Evolutionary conservation across 75 land plant species (phyloP).

Genomic region (Azolla pinnata): DNA sequence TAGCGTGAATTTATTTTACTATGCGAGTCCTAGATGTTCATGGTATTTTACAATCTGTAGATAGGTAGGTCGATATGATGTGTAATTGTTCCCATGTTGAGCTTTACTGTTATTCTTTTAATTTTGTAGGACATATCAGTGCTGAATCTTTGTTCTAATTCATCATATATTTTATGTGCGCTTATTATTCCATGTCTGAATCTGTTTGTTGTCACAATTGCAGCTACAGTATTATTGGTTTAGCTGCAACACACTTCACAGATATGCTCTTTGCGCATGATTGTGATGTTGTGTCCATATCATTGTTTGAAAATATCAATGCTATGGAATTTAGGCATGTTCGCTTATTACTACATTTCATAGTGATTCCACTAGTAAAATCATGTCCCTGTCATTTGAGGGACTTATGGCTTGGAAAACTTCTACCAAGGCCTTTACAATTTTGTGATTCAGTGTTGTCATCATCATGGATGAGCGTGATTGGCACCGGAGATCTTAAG

Average conservation of each 20-base stretch:
- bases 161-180: too few relatives aligned
- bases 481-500: conserved; percentile 58
- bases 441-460: conserved; percentile 52
- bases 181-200: too few relatives aligned
- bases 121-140: too few relatives aligned
- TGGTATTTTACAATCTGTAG: too few relatives aligned
- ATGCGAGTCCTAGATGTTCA: too few relatives aligned
- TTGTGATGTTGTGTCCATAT: conserved; percentile 30
- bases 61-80: too few relatives aligned
- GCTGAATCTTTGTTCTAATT: too few relatives aligned
- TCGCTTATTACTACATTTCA: conserved; percentile 67
- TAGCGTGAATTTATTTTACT: too few relatives aligned
- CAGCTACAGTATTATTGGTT: conserved; percentile 87
- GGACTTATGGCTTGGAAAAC: conserved; percentile 65
- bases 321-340: conserved; percentile 89
- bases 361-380: conserved; percentile 69
- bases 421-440: conserved; percentile 51
- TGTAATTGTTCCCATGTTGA: too few relatives aligned
- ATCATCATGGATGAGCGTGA: conserved; percentile 65
- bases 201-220: conserved; percentile 3
- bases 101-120: too few relatives aligned
- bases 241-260: conserved; percentile 57
- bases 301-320: conserved; percentile 66
- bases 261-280: conserved; percentile 59
- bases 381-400: conserved; percentile 52